Evolutionary conservation across 2,329 filamentous ascomycete species (phyloP).

Genomic region (Talaromyces sp.): DNA sequence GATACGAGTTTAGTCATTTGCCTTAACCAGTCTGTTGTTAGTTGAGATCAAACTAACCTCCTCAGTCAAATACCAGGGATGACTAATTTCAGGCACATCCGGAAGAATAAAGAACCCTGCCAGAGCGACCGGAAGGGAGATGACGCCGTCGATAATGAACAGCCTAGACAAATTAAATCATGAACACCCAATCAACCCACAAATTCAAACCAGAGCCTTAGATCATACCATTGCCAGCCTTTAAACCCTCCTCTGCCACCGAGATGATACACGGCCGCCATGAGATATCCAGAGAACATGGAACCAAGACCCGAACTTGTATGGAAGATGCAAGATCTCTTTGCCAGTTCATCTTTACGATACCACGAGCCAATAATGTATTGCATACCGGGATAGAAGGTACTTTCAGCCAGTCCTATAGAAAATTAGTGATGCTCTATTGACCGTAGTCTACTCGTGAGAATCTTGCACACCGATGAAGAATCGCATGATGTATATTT

Average conservation of each 20-base stretch:
- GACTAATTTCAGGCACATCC: conserved; percentile 51
- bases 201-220: not conserved
- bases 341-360: conserved; percentile 49
- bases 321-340: conserved; percentile 53
- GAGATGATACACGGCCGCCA: conserved; percentile 52
- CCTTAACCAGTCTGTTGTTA: not conserved
- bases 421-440: not conserved
- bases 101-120: conserved; percentile 49
- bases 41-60: conserved; percentile 23
- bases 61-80: conserved; percentile 48
- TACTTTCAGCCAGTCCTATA: conserved; percentile 28
- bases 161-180: conserved; percentile 31
- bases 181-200: not conserved
- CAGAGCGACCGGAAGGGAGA: conserved; percentile 50
- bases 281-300: conserved; percentile 52
- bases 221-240: conserved; percentile 51
- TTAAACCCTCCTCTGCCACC: conserved; percentile 47
- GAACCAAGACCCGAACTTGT: conserved; percentile 44
- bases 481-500: conserved; percentile 49
- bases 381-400: conserved; percentile 53
- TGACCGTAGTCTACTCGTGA: not conserved
- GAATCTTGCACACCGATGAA: conserved; percentile 40
- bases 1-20: not conserved
- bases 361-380: conserved; percentile 54
- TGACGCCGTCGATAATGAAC: conserved; percentile 54